phyloP scores from a whole-genome alignment of 2,329 filamentous ascomycete genomes.

The Massarina eburnea region DNA sequence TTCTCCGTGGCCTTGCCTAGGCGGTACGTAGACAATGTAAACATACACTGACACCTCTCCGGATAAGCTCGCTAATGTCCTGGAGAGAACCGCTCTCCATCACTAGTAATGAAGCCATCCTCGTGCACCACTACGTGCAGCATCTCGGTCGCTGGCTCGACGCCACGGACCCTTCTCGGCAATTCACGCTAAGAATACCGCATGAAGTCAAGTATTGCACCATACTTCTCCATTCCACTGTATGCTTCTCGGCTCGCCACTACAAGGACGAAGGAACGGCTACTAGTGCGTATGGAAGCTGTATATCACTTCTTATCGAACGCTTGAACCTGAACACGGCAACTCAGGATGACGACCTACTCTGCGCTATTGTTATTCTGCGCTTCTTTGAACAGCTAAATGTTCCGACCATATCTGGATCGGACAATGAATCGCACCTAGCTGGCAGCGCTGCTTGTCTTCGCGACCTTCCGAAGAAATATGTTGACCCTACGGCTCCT shows the following conservation, averaged over 20 bases:
- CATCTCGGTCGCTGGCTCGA: constrained; percentile 36
- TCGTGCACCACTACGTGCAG: constrained; percentile 35
- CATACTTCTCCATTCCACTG: constrained; percentile 31
- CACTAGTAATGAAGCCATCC: constrained; percentile 23
- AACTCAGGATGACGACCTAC: constrained; percentile 30
- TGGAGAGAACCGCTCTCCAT: constrained; percentile 3
- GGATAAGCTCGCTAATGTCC: no score
- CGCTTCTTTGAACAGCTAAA: constrained; percentile 37
- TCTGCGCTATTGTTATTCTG: constrained; percentile 37
- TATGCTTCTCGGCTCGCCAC: constrained; percentile 34
- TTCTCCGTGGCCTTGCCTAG: background rate
- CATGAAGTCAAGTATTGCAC: constrained; percentile 29
- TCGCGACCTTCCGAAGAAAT: constrained; percentile 27
- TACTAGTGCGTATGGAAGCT: constrained; percentile 28
- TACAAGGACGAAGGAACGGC: constrained; percentile 20
- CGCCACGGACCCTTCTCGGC: constrained; percentile 32
- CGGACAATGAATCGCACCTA: constrained; percentile 31
- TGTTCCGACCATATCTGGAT: constrained; percentile 28
- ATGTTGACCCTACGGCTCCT: constrained; percentile 34
- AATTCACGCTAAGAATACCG: constrained; percentile 33
- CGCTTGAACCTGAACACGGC: constrained; percentile 26
- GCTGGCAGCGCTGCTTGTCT: constrained; percentile 35
- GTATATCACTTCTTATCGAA: constrained; percentile 33
- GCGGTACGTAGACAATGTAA: no score
- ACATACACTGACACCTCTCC: no score